These are phyloP conservation scores for Biscutella laevigata DNA, from an alignment of 441 rosid species.

Conservation along the genomic window DNA sequence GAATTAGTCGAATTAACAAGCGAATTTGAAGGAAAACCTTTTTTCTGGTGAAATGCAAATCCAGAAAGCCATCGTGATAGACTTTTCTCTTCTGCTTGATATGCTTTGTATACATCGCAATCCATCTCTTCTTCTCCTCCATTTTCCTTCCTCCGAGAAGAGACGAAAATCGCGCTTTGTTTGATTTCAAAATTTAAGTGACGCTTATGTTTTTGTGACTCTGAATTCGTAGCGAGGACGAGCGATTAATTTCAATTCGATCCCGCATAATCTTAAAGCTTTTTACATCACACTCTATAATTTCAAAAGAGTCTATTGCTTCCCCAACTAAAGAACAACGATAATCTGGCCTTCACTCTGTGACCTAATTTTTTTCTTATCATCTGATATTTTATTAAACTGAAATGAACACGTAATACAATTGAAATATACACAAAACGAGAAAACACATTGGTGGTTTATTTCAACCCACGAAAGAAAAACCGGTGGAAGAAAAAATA, in stretches of 20 bases:
- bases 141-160: conserved; percentile 24
- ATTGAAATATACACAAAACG: too few relatives aligned
- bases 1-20: neutral
- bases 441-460: too few relatives aligned
- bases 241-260: neutral
- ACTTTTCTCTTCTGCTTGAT: conserved; percentile 72
- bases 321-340: too few relatives aligned
- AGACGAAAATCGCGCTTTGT: neutral
- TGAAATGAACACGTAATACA: too few relatives aligned
- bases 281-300: neutral
- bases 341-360: too few relatives aligned
- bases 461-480: too few relatives aligned
- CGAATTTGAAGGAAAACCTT: conserved; percentile 34
- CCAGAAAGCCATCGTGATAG: conserved; percentile 72
- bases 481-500: too few relatives aligned
- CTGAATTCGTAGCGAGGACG: neutral
- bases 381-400: too few relatives aligned
- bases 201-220: neutral
- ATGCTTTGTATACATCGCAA: conserved; percentile 73
- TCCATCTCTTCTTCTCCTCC: conserved; percentile 54
- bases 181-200: neutral
- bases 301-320: neutral
- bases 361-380: too few relatives aligned
- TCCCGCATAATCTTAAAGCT: neutral
- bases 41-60: conserved; percentile 35